These are phyloP conservation scores for Boletales sp. DNA, from an alignment of 768 basidiomycete species.

Conservation along the genomic window DNA sequence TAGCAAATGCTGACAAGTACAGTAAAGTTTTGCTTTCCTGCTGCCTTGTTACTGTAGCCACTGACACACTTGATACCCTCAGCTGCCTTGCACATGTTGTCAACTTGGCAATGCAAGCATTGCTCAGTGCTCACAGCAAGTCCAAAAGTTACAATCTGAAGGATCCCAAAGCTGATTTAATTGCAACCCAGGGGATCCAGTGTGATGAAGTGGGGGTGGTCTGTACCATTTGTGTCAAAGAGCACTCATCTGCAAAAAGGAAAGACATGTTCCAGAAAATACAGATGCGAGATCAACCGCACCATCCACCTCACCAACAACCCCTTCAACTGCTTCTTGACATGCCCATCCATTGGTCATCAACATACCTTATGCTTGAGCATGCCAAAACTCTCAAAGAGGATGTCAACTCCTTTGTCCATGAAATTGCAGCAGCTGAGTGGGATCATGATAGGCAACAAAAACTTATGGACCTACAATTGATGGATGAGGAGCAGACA, in stretches of 20 bases:
- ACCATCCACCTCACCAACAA: not conserved
- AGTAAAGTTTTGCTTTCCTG: not conserved
- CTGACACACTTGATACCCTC: too few species aligned
- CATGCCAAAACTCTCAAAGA: too few species aligned
- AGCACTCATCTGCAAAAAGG: not conserved
- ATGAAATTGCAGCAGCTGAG: too few species aligned
- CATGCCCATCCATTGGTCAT: not conserved
- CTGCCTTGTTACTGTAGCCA: not conserved
- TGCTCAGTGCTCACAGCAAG: too few species aligned
- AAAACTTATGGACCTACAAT: too few species aligned
- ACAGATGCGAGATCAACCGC: not conserved
- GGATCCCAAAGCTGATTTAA: too few species aligned
- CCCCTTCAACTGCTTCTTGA: not conserved
- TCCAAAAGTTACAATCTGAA: too few species aligned
- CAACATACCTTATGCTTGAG: not conserved
- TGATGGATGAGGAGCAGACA: too few species aligned
- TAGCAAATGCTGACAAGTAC: not conserved
- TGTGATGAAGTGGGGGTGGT: too few species aligned
- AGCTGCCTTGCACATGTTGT: constrained; percentile 1
- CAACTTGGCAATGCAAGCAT: not conserved
- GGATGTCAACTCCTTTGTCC: too few species aligned
- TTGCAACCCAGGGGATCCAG: too few species aligned
- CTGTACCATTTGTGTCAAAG: not conserved
- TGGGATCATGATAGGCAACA: too few species aligned
- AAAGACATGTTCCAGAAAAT: not conserved